Base-by-base conservation (phyloP, 2,329 filamentous ascomycete genomes). In the Fusarium secorum region DNA sequence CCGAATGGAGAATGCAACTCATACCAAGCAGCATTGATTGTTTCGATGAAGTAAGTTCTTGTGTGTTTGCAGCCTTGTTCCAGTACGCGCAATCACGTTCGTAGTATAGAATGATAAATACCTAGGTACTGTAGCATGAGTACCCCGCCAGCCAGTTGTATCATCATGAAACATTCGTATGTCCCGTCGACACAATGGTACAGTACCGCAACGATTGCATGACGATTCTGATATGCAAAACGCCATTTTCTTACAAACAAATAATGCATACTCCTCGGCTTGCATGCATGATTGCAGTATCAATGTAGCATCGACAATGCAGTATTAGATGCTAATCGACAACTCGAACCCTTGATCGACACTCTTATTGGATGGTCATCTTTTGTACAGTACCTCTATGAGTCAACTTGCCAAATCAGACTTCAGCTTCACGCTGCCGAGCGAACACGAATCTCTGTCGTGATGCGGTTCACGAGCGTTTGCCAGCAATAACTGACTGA, bases 341-440 rank as follows among this genome's bases (percentile, higher is more conserved):
- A 46, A 58, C 22, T 46, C n/a, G 41, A 61, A 48, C 49, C 60
- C 63, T 53, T 52, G 56, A 49, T 60, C 30, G 53, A 68, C 63
- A 51, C 53, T 70, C 70, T 55, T 58, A 74, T 75, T 75, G 73
- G 73, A 48, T 59, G 11, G 36, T 33, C n/a, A 33, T 35, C 26
- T 36, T 61, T 36, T 62, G 68, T 53, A 69, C 68, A 60, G 68
- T 53, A 69, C 68, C 62, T 54, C 58, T 46, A 48, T 66, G 52
- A 60, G 64, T 69, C 51, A 66, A 70, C 59, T 63, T 64, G 61
- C 64, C 45, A 60, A 57, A 59, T 54, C 52, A 64, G 36, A 59
- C 53, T 74, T 68, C 60, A 65, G 53, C 51, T 74, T 68, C 51
- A 64, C 63, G 35, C 61, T 59, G 48, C 39, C 41, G 46, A 60